Base-by-base conservation (phyloP, 176 grass and related monocot genomes). In the Alloteropsis semialata region DNA sequence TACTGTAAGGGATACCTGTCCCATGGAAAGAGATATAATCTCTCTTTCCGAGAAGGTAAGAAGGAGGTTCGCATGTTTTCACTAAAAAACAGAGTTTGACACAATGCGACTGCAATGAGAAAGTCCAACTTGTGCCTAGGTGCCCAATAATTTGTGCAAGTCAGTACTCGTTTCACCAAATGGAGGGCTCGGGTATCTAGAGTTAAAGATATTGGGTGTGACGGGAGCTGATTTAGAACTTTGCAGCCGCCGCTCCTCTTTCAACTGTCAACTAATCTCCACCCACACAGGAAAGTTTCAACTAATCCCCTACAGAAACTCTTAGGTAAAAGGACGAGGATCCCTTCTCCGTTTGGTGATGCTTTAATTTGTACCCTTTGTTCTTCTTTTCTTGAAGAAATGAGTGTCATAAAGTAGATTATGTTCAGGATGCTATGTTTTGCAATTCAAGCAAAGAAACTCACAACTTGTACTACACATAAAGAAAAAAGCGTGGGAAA, bases 391-490 rank as follows among this genome's bases (percentile, higher is more conserved):
- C 67, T 82, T 61, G 11, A 60, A 82, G 18, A 51, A 62, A 3
- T 61, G 12, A 15, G 41, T 18, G 69, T 36, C 25, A n/a, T 5
- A 89, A 84, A 85, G 82, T 67, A 61, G 24, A 43, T 78, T 78
- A 62, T 15, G 67, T 44, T 65, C 1, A 43, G 55, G 25, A 72
- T 83, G 38, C 73, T 73, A 82, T 82, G 79, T 48, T 86, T 79
- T 90, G 88, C 79, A 60, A 19, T 21, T 34, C 66, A 90, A 86
- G 84, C 62, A 83, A 90, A 74, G 65, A 78, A 64, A 73, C 50
- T 36, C 19, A 6, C 25, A 28, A 45, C 83, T 72, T 76, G 34
- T 37, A 37, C 34, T 36, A 45, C 27, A 45, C 77, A 81, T 12
- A 75, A 76, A 56, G 45, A 21, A 30, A 56, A 51, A 33, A 1